Evolutionary conservation across 2,329 filamentous ascomycete species (phyloP), one percentile per base, ranked within the genome.

Genomic region (Hypoxylon sp.): DNA sequence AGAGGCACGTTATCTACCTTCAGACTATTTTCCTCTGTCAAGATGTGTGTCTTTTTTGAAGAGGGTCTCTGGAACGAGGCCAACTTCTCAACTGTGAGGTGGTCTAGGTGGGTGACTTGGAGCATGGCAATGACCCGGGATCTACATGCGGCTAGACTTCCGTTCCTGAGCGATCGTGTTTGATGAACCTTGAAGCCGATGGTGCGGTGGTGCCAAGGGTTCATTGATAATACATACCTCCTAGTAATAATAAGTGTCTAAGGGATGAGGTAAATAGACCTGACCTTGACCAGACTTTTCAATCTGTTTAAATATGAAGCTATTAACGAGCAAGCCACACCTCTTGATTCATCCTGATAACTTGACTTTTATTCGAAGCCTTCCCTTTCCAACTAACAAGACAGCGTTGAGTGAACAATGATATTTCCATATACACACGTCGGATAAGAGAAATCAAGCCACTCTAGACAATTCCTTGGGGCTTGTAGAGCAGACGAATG

Each of bases 171-270:
- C 17, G 51, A 46, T 61, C 51, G 56, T 52, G 61, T 66, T 68
- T 63, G 64, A 68, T 70, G 45, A 46, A 46, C 9, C 52, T 56
- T 49, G 50, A 17, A 60, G 45, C 58, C 41, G 57, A 70, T 68
- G 62, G 62, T 68, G 65, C 65, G 64, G 62, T 59, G 55, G 21
- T 59, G 65, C 61, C 61, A 70, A 68, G 68, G 34, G 46, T 48
- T 65, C 61, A 21, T 32, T 53, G 41, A 30, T n/a, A 50, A 43
- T 53, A 41, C 21, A 49, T 25, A 9, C 51, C 56, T 14, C 28
- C 45, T 9, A 17, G 13, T 30, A 52, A 59, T 23, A 41, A 6
- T n/a, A 21, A 11, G 5, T 34, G n/a, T 32, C 9, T 34, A 7
- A 51, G 32, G 28, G 25, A 28, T 38, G 23, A 52, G 32, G 17